Conservation (phyloP, 2,329 filamentous ascomycete genomes). For the Neospermospora avenae region DNA sequence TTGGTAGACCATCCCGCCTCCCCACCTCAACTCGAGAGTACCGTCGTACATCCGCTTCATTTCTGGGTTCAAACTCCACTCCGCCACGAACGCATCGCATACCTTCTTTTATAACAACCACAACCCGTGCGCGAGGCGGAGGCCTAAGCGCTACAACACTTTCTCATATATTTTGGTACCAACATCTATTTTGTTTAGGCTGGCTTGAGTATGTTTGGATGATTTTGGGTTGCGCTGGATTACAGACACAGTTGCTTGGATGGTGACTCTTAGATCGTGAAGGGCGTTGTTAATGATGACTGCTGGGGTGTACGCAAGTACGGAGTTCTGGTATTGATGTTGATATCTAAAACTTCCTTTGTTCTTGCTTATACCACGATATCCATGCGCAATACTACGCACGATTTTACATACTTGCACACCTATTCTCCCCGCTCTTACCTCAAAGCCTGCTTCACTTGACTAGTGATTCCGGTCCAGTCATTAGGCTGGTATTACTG, state of each 20-base stretch:
- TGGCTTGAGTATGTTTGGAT: neutral
- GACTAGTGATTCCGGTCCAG: neutral
- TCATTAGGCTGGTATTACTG: no score
- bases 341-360: neutral
- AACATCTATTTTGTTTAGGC: neutral
- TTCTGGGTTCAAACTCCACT: conserved; percentile 9
- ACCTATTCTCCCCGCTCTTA: neutral
- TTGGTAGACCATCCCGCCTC: neutral
- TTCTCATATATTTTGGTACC: neutral
- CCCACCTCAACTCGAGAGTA: neutral
- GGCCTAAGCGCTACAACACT: neutral
- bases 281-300: neutral
- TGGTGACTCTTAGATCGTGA: neutral
- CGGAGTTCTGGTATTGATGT: neutral
- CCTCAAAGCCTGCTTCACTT: neutral
- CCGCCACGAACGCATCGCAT: conserved; percentile 16
- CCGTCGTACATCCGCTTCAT: neutral
- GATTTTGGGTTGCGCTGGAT: neutral
- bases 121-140: neutral
- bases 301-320: neutral
- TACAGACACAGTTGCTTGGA: no score
- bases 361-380: neutral
- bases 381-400: neutral
- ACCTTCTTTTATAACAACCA: conserved; percentile 8
- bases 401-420: neutral